Evolutionary conservation across 202 grass and related monocot genomes (phyloP).

Genomic region (Saccharum hybrid): DNA sequence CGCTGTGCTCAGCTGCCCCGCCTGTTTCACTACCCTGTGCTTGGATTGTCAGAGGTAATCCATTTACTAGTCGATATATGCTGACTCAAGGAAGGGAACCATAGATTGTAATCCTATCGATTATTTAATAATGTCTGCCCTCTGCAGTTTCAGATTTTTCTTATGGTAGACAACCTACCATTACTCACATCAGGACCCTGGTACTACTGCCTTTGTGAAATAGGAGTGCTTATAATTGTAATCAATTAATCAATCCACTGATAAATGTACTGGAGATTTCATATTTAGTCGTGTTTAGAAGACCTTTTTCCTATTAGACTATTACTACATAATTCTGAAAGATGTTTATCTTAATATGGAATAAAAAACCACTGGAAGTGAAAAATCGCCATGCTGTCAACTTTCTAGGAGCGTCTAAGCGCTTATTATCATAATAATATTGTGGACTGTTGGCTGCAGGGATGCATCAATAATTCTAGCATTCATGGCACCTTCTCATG

Average conservation of each 20-base stretch:
- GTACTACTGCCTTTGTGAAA: conserved; percentile 5
- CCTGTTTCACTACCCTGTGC: conserved; percentile 90
- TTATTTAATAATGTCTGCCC: neutral
- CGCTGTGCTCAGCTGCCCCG: conserved; percentile 80
- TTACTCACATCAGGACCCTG: neutral
- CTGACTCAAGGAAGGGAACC: neutral
- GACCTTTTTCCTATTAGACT: neutral
- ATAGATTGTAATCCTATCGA: neutral
- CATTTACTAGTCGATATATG: neutral
- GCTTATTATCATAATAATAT: neutral
- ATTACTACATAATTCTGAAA: neutral
- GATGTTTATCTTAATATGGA: too few species aligned
- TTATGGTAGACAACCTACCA: neutral
- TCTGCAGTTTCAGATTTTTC: neutral
- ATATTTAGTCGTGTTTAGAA: neutral
- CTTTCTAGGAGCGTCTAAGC: neutral
- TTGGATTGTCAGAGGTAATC: conserved; percentile 89
- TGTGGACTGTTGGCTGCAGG: neutral
- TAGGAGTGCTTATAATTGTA: neutral
- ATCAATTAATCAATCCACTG: neutral
- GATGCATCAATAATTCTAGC: neutral
- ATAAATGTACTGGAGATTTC: neutral
- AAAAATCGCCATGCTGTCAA: neutral
- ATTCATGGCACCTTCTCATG: neutral
- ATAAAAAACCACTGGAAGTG: neutral